These are phyloP conservation scores for Syzygium syzygioides DNA, from an alignment of 441 rosid genomes.

Conservation along the genomic window DNA sequence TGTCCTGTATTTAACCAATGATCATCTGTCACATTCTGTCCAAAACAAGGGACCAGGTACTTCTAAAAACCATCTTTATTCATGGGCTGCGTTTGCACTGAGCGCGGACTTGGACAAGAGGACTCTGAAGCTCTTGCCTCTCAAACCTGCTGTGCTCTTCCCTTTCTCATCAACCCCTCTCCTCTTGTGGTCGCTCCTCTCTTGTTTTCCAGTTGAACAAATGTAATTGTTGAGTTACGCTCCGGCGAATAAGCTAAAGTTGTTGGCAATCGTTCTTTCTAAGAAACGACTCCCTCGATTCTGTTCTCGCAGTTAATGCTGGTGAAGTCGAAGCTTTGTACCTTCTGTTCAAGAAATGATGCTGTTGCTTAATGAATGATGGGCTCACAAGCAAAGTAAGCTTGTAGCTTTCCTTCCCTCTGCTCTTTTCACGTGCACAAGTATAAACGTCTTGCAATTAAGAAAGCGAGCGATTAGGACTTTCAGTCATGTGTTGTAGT, in stretches of 20 bases:
- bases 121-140: conserved; percentile 46
- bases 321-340: conserved; percentile 45
- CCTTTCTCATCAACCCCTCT: background rate
- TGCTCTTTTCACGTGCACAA: background rate
- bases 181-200: background rate
- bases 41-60: background rate
- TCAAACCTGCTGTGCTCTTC: conserved; percentile 46
- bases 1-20: background rate
- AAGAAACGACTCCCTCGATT: background rate
- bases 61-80: background rate
- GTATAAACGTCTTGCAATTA: background rate
- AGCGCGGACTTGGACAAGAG: conserved; percentile 31
- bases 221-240: background rate
- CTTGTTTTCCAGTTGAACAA: background rate
- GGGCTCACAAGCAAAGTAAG: conserved; percentile 54
- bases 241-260: background rate
- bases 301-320: conserved; percentile 39
- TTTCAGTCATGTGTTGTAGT: background rate
- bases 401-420: background rate
- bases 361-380: conserved; percentile 47
- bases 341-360: conserved; percentile 48
- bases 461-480: background rate
- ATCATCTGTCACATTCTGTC: background rate
- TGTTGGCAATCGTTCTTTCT: background rate
- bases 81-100: conserved; percentile 37